phyloP scores from a whole-genome alignment of 1,139 yeast species.

The Suhomyces maxii region DNA sequence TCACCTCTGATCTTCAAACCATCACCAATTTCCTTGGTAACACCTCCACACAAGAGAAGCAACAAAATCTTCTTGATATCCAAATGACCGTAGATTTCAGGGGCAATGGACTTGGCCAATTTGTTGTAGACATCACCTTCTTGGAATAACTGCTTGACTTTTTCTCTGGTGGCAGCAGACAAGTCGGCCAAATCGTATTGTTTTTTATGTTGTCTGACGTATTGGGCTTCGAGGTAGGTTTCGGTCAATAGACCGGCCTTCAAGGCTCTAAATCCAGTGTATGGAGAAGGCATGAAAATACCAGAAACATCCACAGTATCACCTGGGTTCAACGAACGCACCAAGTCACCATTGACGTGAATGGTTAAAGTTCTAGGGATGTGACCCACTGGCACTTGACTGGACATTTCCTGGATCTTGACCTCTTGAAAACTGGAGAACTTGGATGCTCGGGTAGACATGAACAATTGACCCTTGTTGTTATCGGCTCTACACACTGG shows the following conservation, averaged over 20 bases:
- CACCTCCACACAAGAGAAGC: constrained; percentile 89
- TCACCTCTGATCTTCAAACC: constrained; percentile 98
- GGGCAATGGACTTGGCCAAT: constrained; percentile 89
- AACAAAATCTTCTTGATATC: constrained; percentile 92
- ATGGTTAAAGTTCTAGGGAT: constrained; percentile 86
- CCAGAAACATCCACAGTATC: constrained; percentile 93
- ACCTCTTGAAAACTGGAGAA: constrained; percentile 95
- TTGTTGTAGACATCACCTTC: constrained; percentile 76
- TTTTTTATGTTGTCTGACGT: constrained; percentile 82
- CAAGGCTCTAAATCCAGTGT: constrained; percentile 91
- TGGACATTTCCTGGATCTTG: constrained; percentile 89
- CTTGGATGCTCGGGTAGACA: constrained; percentile 94
- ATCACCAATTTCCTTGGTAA: constrained; percentile 90
- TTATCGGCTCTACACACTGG: constrained; percentile 75
- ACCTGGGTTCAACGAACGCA: constrained; percentile 87
- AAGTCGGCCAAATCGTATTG: constrained; percentile 72
- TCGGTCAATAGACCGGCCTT: constrained; percentile 93
- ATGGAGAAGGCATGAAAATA: constrained; percentile 89
- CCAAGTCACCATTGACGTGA: constrained; percentile 88
- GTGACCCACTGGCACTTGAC: constrained; percentile 97
- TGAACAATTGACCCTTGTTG: constrained; percentile 84
- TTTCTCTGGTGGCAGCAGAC: constrained; percentile 54
- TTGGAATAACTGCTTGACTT: constrained; percentile 50
- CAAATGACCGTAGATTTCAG: constrained; percentile 92
- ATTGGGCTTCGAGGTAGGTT: constrained; percentile 88